Conservation (phyloP, 139 green algal genomes). For the Chlorella sorokiniana region DNA sequence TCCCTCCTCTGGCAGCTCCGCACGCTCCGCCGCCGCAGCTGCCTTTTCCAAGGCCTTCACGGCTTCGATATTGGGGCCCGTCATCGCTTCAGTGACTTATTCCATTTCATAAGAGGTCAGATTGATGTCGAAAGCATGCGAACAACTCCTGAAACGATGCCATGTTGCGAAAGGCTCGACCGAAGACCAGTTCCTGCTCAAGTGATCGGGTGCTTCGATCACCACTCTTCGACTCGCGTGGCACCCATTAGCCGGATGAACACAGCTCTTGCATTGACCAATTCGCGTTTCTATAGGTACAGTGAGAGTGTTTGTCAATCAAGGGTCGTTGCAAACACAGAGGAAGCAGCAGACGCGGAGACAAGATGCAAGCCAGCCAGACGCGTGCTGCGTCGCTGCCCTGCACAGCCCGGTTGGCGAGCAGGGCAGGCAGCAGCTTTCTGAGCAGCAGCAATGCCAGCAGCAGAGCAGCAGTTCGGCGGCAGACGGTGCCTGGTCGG, state of each 20-base stretch:
- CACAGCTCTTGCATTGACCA: not conserved
- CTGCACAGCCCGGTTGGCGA: not conserved
- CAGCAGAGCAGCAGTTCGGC: conserved; percentile 3
- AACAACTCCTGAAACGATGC: too few relatives aligned
- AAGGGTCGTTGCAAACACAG: too few relatives aligned
- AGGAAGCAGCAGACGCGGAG: too few relatives aligned
- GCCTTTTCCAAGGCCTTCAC: not conserved
- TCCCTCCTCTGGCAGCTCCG: not conserved
- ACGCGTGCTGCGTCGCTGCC: not conserved
- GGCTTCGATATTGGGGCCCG: not conserved
- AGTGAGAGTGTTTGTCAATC: too few relatives aligned
- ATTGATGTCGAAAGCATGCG: not conserved
- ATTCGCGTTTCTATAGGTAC: too few relatives aligned
- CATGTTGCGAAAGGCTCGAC: too few relatives aligned
- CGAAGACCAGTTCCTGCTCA: not conserved
- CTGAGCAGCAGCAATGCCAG: not conserved
- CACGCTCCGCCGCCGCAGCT: not conserved
- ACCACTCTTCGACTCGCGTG: not conserved
- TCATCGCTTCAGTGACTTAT: not conserved
- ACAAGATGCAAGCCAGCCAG: not conserved
- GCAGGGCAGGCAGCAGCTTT: not conserved
- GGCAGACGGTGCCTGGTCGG: not conserved
- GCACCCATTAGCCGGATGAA: not conserved
- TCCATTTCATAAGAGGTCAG: not conserved
- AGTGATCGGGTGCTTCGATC: not conserved